phyloP scores from a whole-genome alignment of 2,329 filamentous ascomycete species.

The Trichoderma asperellum region DNA sequence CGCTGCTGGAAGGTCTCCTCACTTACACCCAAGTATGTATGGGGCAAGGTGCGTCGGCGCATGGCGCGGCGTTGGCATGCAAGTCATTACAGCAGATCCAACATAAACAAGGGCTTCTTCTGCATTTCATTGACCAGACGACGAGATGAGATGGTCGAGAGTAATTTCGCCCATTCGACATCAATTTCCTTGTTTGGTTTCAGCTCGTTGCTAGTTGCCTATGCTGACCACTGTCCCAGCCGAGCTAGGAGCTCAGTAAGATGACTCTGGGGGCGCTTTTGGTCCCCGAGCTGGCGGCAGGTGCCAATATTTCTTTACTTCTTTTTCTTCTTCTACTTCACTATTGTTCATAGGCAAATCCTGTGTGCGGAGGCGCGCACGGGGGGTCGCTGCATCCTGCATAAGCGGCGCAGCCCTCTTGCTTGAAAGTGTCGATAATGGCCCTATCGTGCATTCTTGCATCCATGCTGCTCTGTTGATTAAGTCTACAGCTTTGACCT shows the following conservation, averaged over 20 bases:
- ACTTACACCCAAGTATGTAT: slow-evolving; percentile 11
- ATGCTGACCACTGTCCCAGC: slow-evolving; percentile 18
- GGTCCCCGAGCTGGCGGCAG: slow-evolving; percentile 5
- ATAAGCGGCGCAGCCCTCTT: slow-evolving; percentile 38
- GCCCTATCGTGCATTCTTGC: slow-evolving; percentile 12
- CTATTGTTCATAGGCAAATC: slow-evolving; percentile 5
- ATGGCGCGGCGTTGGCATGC: slow-evolving; percentile 27
- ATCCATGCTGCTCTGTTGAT: neutral
- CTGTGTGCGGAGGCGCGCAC: slow-evolving; percentile 24
- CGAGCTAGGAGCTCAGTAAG: slow-evolving; percentile 13
- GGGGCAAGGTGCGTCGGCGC: slow-evolving; percentile 14
- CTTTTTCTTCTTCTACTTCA: neutral
- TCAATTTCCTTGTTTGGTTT: slow-evolving; percentile 20
- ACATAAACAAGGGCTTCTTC: slow-evolving; percentile 24
- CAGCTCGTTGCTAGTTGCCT: slow-evolving; percentile 24
- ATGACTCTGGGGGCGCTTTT: slow-evolving; percentile 16
- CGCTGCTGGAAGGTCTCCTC: slow-evolving; percentile 1
- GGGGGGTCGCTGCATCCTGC: slow-evolving; percentile 36
- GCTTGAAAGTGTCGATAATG: slow-evolving; percentile 22
- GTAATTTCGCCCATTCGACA: slow-evolving; percentile 20
- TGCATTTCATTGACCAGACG: slow-evolving; percentile 29
- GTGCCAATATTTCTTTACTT: neutral
- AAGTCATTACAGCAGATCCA: slow-evolving; percentile 29
- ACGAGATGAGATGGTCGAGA: slow-evolving; percentile 26
- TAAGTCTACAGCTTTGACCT: neutral